Evolutionary conservation across 2,329 filamentous ascomycete genomes (phyloP), one percentile per base, ranked within the genome.

Genomic region (Trichoderma endophyticum): DNA sequence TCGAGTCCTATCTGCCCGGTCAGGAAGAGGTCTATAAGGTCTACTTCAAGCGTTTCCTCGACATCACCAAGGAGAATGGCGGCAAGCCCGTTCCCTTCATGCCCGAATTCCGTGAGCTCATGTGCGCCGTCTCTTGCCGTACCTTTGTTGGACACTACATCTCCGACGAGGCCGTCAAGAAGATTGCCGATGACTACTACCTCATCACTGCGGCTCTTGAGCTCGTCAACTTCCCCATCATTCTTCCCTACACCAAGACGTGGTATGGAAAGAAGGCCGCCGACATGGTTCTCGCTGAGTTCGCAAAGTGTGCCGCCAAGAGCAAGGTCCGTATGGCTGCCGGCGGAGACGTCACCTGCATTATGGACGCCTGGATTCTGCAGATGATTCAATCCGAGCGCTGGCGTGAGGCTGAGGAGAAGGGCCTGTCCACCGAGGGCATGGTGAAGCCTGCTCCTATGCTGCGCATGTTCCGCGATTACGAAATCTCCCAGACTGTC

Each of bases 121-220:
- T 97, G 90, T 97, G 93, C 79, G 95, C 95, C 74, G 90, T 98
- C 57, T 97, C 95, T 57, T 96, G 94, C 86, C 92, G 95, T 74
- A 97, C 95, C n/a, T 98, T 98, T 81, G 94, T 97, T 74, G 96
- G 96, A 56, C 91, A 97, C 85, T 98, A 98, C 85, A 95, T 98
- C 82, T 91, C 92, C 60, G 93, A 97, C 73, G 92, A 94, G 80
- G 90, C 92, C 63, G 91, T 98, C 78, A 95, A 97, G 88, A 95
- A 93, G 86, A 96, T 98, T 75, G 92, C 95, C 73, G 92, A 97
- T 82, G 95, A 98, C 83, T 99, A 97, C 85, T 98, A 97, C 83
- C 89, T 95, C 75, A 97, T 98, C 80, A 98, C 96, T 15, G 95
- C 93, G 72, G 96, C 96, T 26, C 89, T 98, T 76, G 96, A 99